These are phyloP conservation scores for Kodamaea neixiangensis DNA, from an alignment of 805 yeast genomes.

Conservation along the genomic window DNA sequence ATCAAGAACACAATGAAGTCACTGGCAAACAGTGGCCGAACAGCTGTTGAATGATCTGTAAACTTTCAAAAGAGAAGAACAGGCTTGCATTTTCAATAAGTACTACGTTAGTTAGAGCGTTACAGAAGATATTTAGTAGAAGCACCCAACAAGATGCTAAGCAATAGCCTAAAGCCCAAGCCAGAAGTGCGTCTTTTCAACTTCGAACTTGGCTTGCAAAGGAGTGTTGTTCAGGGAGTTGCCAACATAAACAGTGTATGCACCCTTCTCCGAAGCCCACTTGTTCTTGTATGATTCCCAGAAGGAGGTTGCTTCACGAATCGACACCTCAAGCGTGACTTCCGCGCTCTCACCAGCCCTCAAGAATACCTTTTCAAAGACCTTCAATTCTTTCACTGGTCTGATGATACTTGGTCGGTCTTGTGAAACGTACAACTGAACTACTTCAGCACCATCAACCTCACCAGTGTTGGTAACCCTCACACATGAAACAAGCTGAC, in stretches of 20 bases:
- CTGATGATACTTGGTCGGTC: slow-evolving; percentile 43
- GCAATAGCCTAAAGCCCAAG: slow-evolving; percentile 5
- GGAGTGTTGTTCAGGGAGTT: background rate
- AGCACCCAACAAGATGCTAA: no score
- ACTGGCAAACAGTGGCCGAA: no score
- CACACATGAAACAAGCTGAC: slow-evolving; percentile 33
- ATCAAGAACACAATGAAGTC: no score
- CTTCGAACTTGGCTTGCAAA: slow-evolving; percentile 2
- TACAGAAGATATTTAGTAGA: no score
- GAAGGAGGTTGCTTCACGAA: slow-evolving; percentile 55
- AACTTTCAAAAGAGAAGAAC: no score
- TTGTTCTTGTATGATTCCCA: slow-evolving; percentile 49
- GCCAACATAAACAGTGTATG: slow-evolving; percentile 50
- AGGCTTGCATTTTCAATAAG: no score
- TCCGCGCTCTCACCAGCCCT: slow-evolving; percentile 44
- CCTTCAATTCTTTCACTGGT: slow-evolving; percentile 62
- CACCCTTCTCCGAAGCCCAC: slow-evolving; percentile 56
- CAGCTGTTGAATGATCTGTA: no score
- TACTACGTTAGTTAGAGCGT: no score
- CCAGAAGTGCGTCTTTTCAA: slow-evolving; percentile 6
- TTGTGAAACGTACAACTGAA: slow-evolving; percentile 53
- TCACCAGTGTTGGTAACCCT: slow-evolving; percentile 52
- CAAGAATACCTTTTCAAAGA: slow-evolving; percentile 51
- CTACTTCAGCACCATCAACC: slow-evolving; percentile 53
- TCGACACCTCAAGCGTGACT: slow-evolving; percentile 37